A percentile compares a stretch with the other conserved stretches of the same genome.
Evolutionary conservation across 2,329 filamentous ascomycete genomes (phyloP).

Genomic region (Curvularia verruculosa): DNA sequence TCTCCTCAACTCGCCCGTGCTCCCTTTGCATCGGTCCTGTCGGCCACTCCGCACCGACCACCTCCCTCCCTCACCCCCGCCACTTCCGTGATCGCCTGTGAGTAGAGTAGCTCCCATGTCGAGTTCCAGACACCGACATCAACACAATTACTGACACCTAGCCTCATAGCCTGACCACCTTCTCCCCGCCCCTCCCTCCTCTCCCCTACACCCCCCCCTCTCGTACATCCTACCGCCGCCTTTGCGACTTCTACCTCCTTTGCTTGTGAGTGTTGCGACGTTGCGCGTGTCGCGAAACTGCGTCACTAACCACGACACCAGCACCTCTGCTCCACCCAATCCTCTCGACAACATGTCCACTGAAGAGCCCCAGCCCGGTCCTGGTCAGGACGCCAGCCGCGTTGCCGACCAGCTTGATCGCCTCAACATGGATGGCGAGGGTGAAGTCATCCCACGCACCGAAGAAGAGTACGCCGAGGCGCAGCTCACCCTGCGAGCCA

Average conservation of each 20-base stretch:
- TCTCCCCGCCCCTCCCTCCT: slow-evolving; percentile 14
- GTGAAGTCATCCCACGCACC: slow-evolving; percentile 82
- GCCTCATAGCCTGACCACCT: slow-evolving; percentile 22
- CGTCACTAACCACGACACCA: slow-evolving; percentile 39
- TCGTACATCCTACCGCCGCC: slow-evolving; percentile 8
- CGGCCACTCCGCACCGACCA: slow-evolving; percentile 38
- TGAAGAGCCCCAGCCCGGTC: slow-evolving; percentile 46
- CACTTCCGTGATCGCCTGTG: slow-evolving; percentile 42
- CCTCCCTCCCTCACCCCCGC: slow-evolving; percentile 44
- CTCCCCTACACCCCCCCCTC: slow-evolving; percentile 16
- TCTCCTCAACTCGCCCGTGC: slow-evolving; percentile 24
- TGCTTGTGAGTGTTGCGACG: slow-evolving; percentile 27
- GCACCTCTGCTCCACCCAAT: slow-evolving; percentile 34
- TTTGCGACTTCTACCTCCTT: slow-evolving; percentile 11
- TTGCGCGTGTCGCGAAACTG: slow-evolving; percentile 23
- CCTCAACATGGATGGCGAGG: slow-evolving; percentile 53
- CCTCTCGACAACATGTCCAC: slow-evolving; percentile 52
- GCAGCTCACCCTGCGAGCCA: slow-evolving; percentile 91
- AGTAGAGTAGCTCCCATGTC: slow-evolving; percentile 36
- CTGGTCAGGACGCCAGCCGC: slow-evolving; percentile 44
- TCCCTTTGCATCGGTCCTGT: slow-evolving; percentile 18
- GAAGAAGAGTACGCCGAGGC: slow-evolving; percentile 96
- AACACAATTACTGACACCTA: slow-evolving; percentile 29
- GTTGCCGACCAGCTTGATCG: slow-evolving; percentile 52
- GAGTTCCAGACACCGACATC: slow-evolving; percentile 25